Percentiles rank a stretch among this genome's conserved stretches.
These are phyloP conservation scores for Blastomyces emzantsi DNA, from an alignment of 2,329 filamentous ascomycete species.

Conservation along the genomic window DNA sequence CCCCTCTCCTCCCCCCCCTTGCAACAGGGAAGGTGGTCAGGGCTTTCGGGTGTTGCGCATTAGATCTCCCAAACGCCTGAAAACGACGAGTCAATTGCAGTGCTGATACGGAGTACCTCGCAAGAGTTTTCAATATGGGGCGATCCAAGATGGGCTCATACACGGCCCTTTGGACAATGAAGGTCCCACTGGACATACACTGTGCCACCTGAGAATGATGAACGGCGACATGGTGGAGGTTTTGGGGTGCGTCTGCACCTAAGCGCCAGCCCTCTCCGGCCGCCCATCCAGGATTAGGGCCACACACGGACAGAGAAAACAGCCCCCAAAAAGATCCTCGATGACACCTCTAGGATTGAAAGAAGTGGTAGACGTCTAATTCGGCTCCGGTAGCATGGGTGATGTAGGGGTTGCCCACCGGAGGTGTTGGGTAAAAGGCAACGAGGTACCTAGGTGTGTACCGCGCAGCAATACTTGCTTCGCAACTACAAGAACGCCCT, in stretches of 20 bases:
- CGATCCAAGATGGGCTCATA: slow-evolving; percentile 5
- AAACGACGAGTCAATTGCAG: slow-evolving; percentile 1
- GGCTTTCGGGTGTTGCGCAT: background rate
- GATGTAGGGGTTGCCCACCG: background rate
- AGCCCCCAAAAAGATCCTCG: slow-evolving; percentile 7
- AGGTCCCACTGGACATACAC: background rate
- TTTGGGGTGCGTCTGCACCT: slow-evolving; percentile 6
- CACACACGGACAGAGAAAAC: slow-evolving; percentile 4
- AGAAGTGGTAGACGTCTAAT: background rate
- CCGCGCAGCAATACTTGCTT: background rate
- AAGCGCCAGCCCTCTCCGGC: slow-evolving; percentile 8
- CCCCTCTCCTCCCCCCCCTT: background rate
- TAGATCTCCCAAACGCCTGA: background rate
- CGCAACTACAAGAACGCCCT: background rate
- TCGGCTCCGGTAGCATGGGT: slow-evolving; percentile 3
- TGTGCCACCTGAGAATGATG: slow-evolving; percentile 10
- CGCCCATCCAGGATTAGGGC: background rate
- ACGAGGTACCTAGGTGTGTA: too few species aligned
- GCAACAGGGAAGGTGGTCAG: background rate
- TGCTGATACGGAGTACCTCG: slow-evolving; percentile 2
- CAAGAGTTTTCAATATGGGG: slow-evolving; percentile 1
- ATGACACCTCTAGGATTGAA: slow-evolving; percentile 4
- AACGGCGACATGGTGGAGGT: slow-evolving; percentile 2
- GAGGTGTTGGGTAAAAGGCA: slow-evolving; percentile 1
- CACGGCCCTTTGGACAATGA: slow-evolving; percentile 7